phyloP scores from a whole-genome alignment of 2,329 filamentous ascomycete genomes.

The Aspergillus sergii region DNA sequence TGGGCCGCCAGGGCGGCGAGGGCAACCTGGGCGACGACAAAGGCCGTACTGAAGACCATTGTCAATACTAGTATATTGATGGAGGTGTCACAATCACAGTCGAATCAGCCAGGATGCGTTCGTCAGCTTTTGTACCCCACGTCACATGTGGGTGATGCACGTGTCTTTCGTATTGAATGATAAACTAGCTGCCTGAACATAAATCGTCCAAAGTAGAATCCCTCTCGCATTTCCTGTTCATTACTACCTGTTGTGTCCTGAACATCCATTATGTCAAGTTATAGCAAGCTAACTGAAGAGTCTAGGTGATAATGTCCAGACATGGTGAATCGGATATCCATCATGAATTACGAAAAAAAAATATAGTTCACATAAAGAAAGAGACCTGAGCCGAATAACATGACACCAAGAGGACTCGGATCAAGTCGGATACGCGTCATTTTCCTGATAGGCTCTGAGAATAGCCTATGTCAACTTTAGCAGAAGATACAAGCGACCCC shows the following conservation, averaged over 20 bases:
- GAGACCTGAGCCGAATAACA: neutral
- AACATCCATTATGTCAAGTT: neutral
- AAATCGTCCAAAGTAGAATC: too few relatives aligned
- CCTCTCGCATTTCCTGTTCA: too few relatives aligned
- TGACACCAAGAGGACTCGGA: neutral
- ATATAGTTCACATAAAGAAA: slow-evolving; percentile 35
- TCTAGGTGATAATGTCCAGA: neutral
- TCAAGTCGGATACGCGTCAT: neutral
- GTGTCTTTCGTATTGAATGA: neutral
- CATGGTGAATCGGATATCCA: too few relatives aligned
- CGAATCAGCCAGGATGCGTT: neutral
- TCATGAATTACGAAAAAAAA: too few relatives aligned
- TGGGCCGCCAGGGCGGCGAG: slow-evolving; percentile 6
- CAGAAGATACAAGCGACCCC: neutral
- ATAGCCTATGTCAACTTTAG: neutral
- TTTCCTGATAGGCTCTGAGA: neutral
- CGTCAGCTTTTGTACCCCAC: neutral
- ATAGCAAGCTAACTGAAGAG: neutral
- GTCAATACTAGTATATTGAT: too few relatives aligned
- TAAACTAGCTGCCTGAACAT: neutral
- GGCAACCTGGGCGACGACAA: neutral
- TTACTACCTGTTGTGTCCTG: too few relatives aligned
- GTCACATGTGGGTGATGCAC: neutral
- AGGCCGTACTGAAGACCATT: neutral
- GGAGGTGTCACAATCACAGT: too few relatives aligned